Evolutionary conservation across 306 rosid species (phyloP).

Genomic region (Prosopis cineraria): DNA sequence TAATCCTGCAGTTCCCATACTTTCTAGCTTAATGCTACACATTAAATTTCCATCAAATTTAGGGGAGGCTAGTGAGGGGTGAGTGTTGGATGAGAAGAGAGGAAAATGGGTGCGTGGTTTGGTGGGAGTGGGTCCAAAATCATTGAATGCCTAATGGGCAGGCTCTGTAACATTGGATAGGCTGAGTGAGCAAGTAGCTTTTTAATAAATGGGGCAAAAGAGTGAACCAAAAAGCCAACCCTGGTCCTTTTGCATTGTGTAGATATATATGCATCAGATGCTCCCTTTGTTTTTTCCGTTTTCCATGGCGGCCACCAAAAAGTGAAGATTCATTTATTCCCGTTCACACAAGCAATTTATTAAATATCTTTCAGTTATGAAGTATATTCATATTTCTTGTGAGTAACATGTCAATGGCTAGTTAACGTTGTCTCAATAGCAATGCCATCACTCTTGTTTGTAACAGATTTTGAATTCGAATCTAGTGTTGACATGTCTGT

Average conservation of each 20-base stretch:
- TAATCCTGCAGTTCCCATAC: too few species aligned
- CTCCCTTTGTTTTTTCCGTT: not conserved
- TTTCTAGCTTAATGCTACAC: too few species aligned
- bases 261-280: not conserved
- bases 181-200: not conserved
- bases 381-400: too few species aligned
- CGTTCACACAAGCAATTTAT: too few species aligned
- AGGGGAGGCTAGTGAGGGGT: not conserved
- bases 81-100: not conserved
- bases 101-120: not conserved
- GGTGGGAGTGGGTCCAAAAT: not conserved
- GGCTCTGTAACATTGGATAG: not conserved
- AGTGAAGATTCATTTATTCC: not conserved
- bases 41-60: not conserved
- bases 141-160: not conserved
- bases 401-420: too few species aligned
- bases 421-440: too few species aligned
- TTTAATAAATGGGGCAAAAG: not conserved
- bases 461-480: too few species aligned
- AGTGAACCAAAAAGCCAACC: not conserved
- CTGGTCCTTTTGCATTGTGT: not conserved
- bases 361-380: too few species aligned
- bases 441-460: too few species aligned
- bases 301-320: not conserved
- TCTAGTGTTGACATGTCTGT: too few species aligned